phyloP scores from a whole-genome alignment of 2,329 filamentous ascomycete genomes.

The Stagonosporopsis rhizophila region DNA sequence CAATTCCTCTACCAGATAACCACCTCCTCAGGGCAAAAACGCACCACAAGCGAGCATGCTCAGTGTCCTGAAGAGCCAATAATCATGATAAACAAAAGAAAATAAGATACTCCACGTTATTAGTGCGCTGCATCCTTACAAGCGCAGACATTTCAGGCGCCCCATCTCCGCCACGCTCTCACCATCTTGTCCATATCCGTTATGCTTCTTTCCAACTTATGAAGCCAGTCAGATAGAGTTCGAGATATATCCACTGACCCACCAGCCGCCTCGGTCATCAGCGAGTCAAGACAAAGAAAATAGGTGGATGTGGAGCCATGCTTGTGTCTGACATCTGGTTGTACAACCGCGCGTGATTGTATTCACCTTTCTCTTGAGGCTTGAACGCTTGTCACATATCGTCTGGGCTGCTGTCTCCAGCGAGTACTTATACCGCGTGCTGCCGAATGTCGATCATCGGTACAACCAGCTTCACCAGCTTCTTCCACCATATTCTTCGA shows the following conservation, averaged over 20 bases:
- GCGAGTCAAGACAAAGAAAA: conserved; percentile 8
- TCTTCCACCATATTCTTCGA: not conserved
- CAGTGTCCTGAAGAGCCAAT: not conserved
- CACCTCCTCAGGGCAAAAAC: not conserved
- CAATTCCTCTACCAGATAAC: conserved; percentile 3
- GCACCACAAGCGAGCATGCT: not conserved
- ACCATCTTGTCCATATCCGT: conserved; percentile 8
- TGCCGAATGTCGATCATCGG: not conserved
- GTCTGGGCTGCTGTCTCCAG: not conserved
- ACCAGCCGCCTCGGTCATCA: not conserved
- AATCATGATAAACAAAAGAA: not conserved
- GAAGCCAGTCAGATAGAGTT: conserved; percentile 3
- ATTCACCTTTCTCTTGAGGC: conserved; percentile 4
- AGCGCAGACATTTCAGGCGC: not conserved
- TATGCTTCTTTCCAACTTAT: not conserved
- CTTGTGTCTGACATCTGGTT: conserved; percentile 8
- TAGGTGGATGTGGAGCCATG: conserved; percentile 7
- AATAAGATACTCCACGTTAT: not conserved
- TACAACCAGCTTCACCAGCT: not conserved
- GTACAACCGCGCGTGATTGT: conserved; percentile 13
- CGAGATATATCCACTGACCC: conserved; percentile 1
- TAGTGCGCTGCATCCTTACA: not conserved
- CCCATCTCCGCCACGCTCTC: conserved; percentile 3
- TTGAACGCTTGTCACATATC: conserved; percentile 3
- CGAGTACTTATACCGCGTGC: conserved; percentile 10